Conservation (phyloP, 2,329 filamentous ascomycete genomes). For the Talaromyces sp. region DNA sequence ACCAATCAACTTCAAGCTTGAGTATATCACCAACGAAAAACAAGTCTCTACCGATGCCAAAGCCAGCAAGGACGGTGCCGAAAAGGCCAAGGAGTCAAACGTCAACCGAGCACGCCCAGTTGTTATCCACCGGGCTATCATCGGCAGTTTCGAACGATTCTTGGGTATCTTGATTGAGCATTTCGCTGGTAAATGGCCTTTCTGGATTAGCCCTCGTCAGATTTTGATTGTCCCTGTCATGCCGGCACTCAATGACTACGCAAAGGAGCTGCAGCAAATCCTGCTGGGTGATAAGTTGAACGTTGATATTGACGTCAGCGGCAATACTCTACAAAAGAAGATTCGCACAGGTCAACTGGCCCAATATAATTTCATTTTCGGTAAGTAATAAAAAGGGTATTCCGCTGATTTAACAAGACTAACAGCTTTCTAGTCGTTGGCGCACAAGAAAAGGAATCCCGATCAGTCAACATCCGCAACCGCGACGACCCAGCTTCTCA, state of each 20-base stretch:
- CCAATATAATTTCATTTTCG: conserved; percentile 52
- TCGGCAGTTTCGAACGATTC: conserved; percentile 51
- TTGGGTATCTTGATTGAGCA: conserved; percentile 50
- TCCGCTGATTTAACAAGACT: conserved; percentile 13
- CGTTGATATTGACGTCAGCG: conserved; percentile 47
- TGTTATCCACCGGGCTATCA: conserved; percentile 51
- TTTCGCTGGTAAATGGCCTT: conserved; percentile 52
- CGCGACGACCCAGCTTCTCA: conserved; percentile 61
- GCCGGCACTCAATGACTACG: conserved; percentile 49
- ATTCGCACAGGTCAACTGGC: conserved; percentile 48
- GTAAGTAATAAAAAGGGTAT: conserved; percentile 29
- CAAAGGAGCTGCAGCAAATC: conserved; percentile 45
- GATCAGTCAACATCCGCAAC: conserved; percentile 62
- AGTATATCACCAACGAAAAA: conserved; percentile 73
- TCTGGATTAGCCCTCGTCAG: conserved; percentile 52
- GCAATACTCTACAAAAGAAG: conserved; percentile 52
- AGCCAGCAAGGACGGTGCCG: conserved; percentile 25
- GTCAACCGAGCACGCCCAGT: conserved; percentile 48
- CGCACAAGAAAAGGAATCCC: conserved; percentile 57
- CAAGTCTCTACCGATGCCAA: conserved; percentile 12
- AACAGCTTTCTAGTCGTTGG: conserved; percentile 51
- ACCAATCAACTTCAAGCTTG: conserved; percentile 78
- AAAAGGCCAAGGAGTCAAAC: conserved; percentile 34
- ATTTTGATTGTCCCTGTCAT: conserved; percentile 51
- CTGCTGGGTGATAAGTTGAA: conserved; percentile 45